Base-by-base conservation (phyloP, 2,329 filamentous ascomycete species). In the Penicillium freii region DNA sequence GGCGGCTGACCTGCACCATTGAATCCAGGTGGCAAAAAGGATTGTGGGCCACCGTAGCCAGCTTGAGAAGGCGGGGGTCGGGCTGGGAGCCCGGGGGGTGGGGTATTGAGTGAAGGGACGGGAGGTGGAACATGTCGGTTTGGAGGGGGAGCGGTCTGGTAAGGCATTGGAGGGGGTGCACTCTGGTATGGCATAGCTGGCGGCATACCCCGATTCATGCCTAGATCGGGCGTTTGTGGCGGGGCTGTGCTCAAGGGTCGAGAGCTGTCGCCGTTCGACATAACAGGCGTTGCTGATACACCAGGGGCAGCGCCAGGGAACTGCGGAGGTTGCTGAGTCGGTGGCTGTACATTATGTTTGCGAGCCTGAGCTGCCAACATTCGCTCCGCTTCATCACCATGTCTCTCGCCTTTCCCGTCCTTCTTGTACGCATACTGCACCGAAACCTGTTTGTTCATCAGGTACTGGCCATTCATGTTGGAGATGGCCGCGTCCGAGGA, bases 391-490 rank as follows among this genome's bases (percentile, higher is more conserved):
- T 92, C 85, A 73, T 99, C 94, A 68, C 94, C 94, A 72, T 99
- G 94, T 57, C 94, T 83, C 78, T 97, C 93, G 67, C 93, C 93
- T 78, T 96, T 96, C 66, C 94, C 94, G 70, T 99, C 94, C 78
- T 97, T 97, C 82, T 99, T 99, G 84, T 96, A 97, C 39, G 94
- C 94, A 75, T 97, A 99, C 76, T 97, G 93, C 44, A 99, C 94
- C 3, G 89, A 90, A 67, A 97, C 89, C 75, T 96, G 90, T 79
- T 96, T 96, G 81, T 94, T 96, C 82, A 96, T 92, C 59, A 99
- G 85, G 76, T 94, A 97, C 78, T 97, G 92, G 51, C 91, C 91
- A 73, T 96, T 90, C 89, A 99, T 92, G 73, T 93, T 94, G 64
- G 87, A 84, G 62, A 96, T 91, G 42, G 94, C 92, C 61, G 91